Evolutionary conservation across 352 stramenopile genomes (phyloP), one percentile per base, ranked within the genome.

Genomic region (Phytophthora sansomeana): DNA sequence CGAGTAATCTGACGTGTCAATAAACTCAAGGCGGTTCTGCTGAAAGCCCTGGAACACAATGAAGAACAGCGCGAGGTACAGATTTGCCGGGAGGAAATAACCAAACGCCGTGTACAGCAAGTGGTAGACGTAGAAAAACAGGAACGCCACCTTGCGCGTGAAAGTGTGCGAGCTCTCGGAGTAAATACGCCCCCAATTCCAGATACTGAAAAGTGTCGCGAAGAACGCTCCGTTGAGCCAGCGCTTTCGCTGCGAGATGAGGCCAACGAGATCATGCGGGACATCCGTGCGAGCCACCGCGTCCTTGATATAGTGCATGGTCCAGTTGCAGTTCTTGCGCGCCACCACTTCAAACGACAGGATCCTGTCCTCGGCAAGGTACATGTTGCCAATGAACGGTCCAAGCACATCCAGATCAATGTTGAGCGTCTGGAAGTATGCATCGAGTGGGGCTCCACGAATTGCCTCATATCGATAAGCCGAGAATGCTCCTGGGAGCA

Each of bases 141-240:
- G 42, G 43, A 96, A 71, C 6, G 76, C 83, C 41, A 83, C 55
- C 74, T 95, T 95, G 41, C 89, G 81, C 33, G 49, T 38, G 46
- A 87, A 76, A 57, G 87, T 90, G 69, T 96, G 89, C 38, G 83
- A 72, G 61, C 81, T 93, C 67, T 95, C 80, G 33, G 85, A 89
- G 74, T 95, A 96, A 36, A 95, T 86, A 14, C 89, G 81, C 0
- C 85, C 79, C 75, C 85, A 96, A 43, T 93, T 89, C 83, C 85
- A 93, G 58, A 97, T 92, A 19, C 74, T 93, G 67, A 95, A 95
- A 19, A 97, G 67, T n/a, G 87, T 93, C 4, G 87, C 87, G 33
- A 96, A 96, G 68, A 97, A 94, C 17, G 86, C 79, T 13, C 89
- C 89, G 47, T 97, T 97, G 11, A 95, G 75, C 89, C 87, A 97